Conservation (phyloP, 2,329 filamentous ascomycete species). For the Ilyonectria robusta region DNA sequence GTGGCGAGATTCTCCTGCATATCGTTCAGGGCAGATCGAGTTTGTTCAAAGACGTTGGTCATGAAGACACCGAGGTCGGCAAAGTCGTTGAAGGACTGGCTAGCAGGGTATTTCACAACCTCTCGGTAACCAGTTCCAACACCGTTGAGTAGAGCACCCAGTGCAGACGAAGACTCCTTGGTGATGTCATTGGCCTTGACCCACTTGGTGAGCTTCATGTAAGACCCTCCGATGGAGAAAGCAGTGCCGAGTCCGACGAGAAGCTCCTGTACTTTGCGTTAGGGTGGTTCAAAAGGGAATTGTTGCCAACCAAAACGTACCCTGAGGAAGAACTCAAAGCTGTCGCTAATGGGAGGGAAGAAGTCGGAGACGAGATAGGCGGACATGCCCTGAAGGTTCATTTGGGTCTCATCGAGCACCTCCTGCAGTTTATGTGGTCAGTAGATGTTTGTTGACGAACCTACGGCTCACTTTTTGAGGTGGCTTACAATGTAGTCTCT, state of each 20-base stretch:
- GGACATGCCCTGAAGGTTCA: slow-evolving; percentile 14
- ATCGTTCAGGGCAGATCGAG: slow-evolving; percentile 8
- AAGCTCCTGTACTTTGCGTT: slow-evolving; percentile 2
- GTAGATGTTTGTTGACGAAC: neutral
- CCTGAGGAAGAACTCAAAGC: slow-evolving; percentile 11
- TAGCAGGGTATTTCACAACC: slow-evolving; percentile 1
- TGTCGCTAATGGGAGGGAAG: slow-evolving; percentile 7
- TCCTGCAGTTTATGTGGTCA: neutral
- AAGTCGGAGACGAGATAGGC: slow-evolving; percentile 10
- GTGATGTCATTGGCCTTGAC: slow-evolving; percentile 7
- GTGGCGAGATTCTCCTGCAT: slow-evolving; percentile 16
- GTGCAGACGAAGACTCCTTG: slow-evolving; percentile 3
- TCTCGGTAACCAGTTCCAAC: slow-evolving; percentile 9
- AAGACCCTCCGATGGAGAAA: slow-evolving; percentile 14
- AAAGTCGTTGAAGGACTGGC: slow-evolving; percentile 4
- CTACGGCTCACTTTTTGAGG: neutral
- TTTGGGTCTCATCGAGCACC: slow-evolving; percentile 13
- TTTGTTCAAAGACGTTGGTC: slow-evolving; percentile 19
- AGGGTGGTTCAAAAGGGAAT: neutral
- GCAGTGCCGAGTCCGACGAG: slow-evolving; percentile 11
- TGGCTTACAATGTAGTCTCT: slow-evolving; percentile 10
- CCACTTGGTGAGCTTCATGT: slow-evolving; percentile 11
- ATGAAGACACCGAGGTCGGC: slow-evolving; percentile 6
- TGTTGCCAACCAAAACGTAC: neutral
- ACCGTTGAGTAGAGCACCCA: slow-evolving; percentile 9